These are phyloP conservation scores for Metschnikowia similis DNA, from an alignment of 805 yeast species.

Conservation along the genomic window DNA sequence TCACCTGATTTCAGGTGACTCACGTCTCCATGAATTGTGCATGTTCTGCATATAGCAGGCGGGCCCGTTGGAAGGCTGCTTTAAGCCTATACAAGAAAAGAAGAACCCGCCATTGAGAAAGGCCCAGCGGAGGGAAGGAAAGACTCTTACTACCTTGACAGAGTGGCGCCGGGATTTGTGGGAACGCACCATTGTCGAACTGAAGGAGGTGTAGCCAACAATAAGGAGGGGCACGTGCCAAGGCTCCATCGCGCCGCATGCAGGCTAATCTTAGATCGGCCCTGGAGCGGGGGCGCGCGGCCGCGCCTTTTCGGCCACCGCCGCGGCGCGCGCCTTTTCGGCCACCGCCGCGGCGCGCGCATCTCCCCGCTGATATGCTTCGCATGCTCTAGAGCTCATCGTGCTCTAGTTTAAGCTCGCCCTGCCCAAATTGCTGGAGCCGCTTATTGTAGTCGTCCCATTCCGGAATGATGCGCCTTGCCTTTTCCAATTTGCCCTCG, in stretches of 20 bases:
- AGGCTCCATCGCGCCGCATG: slow-evolving; percentile 5
- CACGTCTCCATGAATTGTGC: not conserved
- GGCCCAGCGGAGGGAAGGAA: too few species aligned
- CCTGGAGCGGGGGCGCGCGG: not conserved
- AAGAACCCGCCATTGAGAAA: too few species aligned
- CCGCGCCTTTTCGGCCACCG: too few species aligned
- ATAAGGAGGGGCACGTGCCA: slow-evolving; percentile 12
- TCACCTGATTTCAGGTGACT: slow-evolving; percentile 3
- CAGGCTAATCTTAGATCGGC: slow-evolving; percentile 4
- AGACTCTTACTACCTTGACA: not conserved
- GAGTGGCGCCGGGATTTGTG: not conserved
- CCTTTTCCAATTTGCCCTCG: slow-evolving; percentile 73
- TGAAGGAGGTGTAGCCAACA: not conserved
- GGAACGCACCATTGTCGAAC: too few species aligned
- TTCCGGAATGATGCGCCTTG: slow-evolving; percentile 72
- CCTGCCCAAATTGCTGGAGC: slow-evolving; percentile 23
- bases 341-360: too few species aligned
- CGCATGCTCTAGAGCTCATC: slow-evolving; percentile 12
- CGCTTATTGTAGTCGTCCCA: slow-evolving; percentile 67
- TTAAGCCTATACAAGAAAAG: not conserved
- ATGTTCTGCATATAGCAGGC: not conserved
- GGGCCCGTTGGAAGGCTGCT: too few species aligned
- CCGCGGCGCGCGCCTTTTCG: too few species aligned
- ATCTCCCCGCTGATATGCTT: too few species aligned
- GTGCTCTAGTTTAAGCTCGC: slow-evolving; percentile 7